Percentiles rank a stretch among this genome's conserved stretches.
phyloP scores from a whole-genome alignment of 1,284 basidiomycete species.

The Fistulinella staudtii region DNA sequence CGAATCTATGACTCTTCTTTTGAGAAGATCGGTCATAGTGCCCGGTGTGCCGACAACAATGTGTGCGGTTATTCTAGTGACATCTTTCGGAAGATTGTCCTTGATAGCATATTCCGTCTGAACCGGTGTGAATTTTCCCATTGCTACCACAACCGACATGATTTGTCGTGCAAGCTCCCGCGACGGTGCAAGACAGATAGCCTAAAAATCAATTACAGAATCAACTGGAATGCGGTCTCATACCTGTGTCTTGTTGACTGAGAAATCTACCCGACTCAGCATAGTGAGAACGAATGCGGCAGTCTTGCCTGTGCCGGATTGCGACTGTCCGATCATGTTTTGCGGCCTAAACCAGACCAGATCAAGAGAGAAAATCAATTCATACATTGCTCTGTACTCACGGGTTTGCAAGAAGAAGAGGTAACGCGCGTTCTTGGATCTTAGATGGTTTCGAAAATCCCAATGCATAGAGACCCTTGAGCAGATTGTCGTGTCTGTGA shows the following conservation, averaged over 20 bases:
- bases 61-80: constrained; percentile 79
- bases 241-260: constrained; percentile 81
- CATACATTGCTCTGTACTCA: constrained; percentile 40
- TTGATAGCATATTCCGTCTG: constrained; percentile 96
- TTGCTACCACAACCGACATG: constrained; percentile 89
- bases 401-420: constrained; percentile 90
- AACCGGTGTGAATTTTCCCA: constrained; percentile 94
- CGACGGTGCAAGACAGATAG: constrained; percentile 90
- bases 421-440: constrained; percentile 97
- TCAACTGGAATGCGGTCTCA: constrained; percentile 16
- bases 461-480: constrained; percentile 96
- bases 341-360: constrained; percentile 59
- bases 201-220: constrained; percentile 43
- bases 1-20: constrained; percentile 71
- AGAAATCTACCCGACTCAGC: constrained; percentile 91
- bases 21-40: constrained; percentile 85
- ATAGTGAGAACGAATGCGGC: constrained; percentile 98
- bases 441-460: constrained; percentile 98
- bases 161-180: constrained; percentile 97
- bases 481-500: constrained; percentile 76
- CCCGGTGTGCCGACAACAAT: constrained; percentile 97
- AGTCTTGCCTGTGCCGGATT: constrained; percentile 99
- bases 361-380: no score
- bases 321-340: constrained; percentile 99
- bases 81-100: constrained; percentile 67